These are phyloP conservation scores for Dactylellina drechsleri DNA, from an alignment of 2,329 filamentous ascomycete genomes.

Conservation along the genomic window DNA sequence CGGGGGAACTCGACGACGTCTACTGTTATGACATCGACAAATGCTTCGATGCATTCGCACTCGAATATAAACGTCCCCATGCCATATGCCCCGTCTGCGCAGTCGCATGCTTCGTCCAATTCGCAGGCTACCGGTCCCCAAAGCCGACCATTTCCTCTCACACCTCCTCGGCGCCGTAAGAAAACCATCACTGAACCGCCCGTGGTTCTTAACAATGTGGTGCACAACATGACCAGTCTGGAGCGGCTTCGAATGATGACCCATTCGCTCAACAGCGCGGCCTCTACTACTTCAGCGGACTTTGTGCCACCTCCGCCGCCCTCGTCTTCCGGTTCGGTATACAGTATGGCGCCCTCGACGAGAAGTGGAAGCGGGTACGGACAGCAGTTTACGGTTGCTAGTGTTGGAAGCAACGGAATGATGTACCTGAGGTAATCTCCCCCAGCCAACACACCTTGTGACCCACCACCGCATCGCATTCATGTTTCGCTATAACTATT, in stretches of 20 bases:
- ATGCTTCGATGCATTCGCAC: slow-evolving; percentile 50
- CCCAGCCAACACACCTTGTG: slow-evolving; percentile 21
- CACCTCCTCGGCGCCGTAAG: slow-evolving; percentile 52
- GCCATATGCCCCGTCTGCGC: slow-evolving; percentile 46
- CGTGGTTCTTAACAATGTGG: slow-evolving; percentile 48
- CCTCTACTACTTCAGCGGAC: slow-evolving; percentile 22
- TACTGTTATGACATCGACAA: slow-evolving; percentile 45
- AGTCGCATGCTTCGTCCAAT: slow-evolving; percentile 39
- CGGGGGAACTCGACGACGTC: slow-evolving; percentile 46
- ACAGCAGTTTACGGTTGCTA: slow-evolving; percentile 53
- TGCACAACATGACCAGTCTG: slow-evolving; percentile 54
- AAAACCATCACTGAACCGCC: slow-evolving; percentile 53
- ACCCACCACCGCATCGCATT: background rate
- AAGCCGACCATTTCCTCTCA: slow-evolving; percentile 44
- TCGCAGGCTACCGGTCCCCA: slow-evolving; percentile 14
- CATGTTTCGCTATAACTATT: too few species aligned
- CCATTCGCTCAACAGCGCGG: slow-evolving; percentile 46
- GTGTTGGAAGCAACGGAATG: slow-evolving; percentile 55
- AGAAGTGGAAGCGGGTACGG: slow-evolving; percentile 47
- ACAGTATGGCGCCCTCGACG: slow-evolving; percentile 48
- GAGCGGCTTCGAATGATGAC: slow-evolving; percentile 55
- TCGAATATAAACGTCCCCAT: slow-evolving; percentile 44
- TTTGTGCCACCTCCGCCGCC: slow-evolving; percentile 49
- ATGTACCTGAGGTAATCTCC: slow-evolving; percentile 54
- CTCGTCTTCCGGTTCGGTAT: slow-evolving; percentile 49